Base-by-base conservation (phyloP, 495 filamentous ascomycete genomes). In the Neurospora cerealis region DNA sequence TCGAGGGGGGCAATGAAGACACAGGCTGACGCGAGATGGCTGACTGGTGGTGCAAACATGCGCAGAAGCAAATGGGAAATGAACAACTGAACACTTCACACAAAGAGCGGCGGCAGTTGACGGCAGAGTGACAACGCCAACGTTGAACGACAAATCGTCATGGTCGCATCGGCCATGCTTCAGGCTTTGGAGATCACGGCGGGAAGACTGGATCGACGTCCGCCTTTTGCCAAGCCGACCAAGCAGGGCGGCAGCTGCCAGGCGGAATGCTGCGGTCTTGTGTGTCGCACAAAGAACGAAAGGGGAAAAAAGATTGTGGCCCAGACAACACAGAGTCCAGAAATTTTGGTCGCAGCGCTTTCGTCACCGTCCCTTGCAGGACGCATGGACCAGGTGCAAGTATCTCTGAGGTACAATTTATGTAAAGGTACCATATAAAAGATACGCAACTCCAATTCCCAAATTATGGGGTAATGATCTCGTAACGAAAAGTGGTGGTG, bases 391-490 rank as follows among this genome's bases (percentile, higher is more conserved):
- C 62, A 62, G 11, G 44, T 69, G 24, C 24, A 54, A 42, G 24
- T n/a, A 42, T 28, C 24, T 19, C 3, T 6, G 24, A 74, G 70
- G 78, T 81, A 79, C 60, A 71, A 7, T 24, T 34, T 46, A 4
- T 36, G 41, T 66, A 72, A 32, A 10, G 17, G 8, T 11, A 11
- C 66, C 28, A 62, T 75, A 69, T 32, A 60, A 24, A 71, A 72
- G 69, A 28, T 76, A 75, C 79, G 75, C 78, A 24, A 69, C 66
- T 28, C 32, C 24, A 70, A 69, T 71, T 40, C 69, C 32, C 73
- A 78, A 73, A 70, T 74, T 69, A 79, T 78, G 77, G 75, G 75
- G 77, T 79, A 79, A 78, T 77, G 21, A 78, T 81, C 73, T 74
- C 80, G 80, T 81, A 81, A 81, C 44, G 76, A 72, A 76, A 74